Evolutionary conservation across 2,329 filamentous ascomycete genomes (phyloP).

Genomic region (Salinomyces thailandicus): DNA sequence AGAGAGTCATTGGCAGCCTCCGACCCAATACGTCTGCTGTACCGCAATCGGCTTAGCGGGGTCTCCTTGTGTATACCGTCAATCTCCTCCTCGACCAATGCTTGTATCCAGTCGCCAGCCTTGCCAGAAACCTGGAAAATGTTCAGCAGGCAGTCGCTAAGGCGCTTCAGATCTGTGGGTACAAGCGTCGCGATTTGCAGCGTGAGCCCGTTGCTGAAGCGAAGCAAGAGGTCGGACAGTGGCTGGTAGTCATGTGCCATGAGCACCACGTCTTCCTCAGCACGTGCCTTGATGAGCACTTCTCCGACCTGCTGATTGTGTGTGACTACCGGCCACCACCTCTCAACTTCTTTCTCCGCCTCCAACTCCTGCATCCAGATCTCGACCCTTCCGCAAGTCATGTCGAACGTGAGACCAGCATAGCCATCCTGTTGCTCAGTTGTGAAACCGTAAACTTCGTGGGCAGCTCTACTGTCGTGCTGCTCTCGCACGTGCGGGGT

Average conservation of each 20-base stretch:
- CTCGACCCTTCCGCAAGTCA: slow-evolving; percentile 62
- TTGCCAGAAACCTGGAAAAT: slow-evolving; percentile 89
- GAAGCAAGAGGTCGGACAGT: slow-evolving; percentile 72
- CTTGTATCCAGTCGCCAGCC: slow-evolving; percentile 81
- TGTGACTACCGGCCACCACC: slow-evolving; percentile 70
- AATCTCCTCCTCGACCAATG: slow-evolving; percentile 91
- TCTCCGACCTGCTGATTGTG: slow-evolving; percentile 68
- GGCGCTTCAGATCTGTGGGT: slow-evolving; percentile 62
- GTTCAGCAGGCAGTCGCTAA: slow-evolving; percentile 80
- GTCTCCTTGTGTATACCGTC: slow-evolving; percentile 81
- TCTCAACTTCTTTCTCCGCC: slow-evolving; percentile 65
- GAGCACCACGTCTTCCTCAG: slow-evolving; percentile 83
- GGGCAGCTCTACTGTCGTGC: slow-evolving; percentile 30
- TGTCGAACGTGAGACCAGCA: slow-evolving; percentile 38
- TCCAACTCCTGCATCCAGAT: slow-evolving; percentile 71
- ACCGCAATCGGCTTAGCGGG: slow-evolving; percentile 55
- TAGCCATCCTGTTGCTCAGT: slow-evolving; percentile 30
- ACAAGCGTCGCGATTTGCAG: slow-evolving; percentile 72
- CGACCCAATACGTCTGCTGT: slow-evolving; percentile 56
- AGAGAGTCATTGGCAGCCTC: slow-evolving; percentile 53
- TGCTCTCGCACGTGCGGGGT: slow-evolving; percentile 18
- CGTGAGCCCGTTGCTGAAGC: slow-evolving; percentile 74
- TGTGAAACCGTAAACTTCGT: slow-evolving; percentile 28
- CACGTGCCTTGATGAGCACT: slow-evolving; percentile 69
- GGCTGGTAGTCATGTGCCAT: slow-evolving; percentile 75